phyloP scores from a whole-genome alignment of 371 early-diverging fungal species.

The Mucor racemosus region DNA sequence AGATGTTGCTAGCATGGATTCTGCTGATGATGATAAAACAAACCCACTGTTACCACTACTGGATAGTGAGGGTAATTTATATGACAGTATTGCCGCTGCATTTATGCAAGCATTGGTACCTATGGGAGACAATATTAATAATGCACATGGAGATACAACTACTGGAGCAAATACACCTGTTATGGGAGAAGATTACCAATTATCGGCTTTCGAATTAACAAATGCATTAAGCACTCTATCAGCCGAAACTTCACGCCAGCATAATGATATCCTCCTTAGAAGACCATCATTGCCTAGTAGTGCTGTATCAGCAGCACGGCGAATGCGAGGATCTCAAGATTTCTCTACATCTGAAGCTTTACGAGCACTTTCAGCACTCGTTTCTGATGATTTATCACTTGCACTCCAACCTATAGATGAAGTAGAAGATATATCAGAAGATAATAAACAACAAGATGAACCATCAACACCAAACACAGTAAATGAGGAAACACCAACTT shows the following conservation, averaged over 20 bases:
- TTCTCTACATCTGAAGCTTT: slow-evolving; percentile 32
- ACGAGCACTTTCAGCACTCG: slow-evolving; percentile 32
- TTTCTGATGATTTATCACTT: slow-evolving; percentile 22
- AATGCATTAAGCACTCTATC: slow-evolving; percentile 25
- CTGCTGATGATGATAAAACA: slow-evolving; percentile 33
- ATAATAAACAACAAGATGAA: background rate
- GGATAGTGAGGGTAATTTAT: slow-evolving; percentile 31
- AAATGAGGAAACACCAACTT: background rate
- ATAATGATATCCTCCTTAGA: slow-evolving; percentile 24
- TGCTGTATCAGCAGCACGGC: slow-evolving; percentile 39
- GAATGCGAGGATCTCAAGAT: slow-evolving; percentile 32
- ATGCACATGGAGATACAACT: slow-evolving; percentile 7
- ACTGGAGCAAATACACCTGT: slow-evolving; percentile 21
- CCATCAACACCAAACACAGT: background rate
- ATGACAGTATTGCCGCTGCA: slow-evolving; percentile 41
- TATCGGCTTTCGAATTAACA: slow-evolving; percentile 31
- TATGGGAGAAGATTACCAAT: slow-evolving; percentile 12
- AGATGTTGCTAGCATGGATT: slow-evolving; percentile 18
- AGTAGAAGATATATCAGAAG: slow-evolving; percentile 8
- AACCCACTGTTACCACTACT: slow-evolving; percentile 29
- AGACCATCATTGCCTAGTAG: slow-evolving; percentile 47
- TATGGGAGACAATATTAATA: background rate
- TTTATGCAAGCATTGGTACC: slow-evolving; percentile 44
- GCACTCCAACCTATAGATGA: slow-evolving; percentile 24
- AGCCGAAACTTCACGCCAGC: slow-evolving; percentile 1